Evolutionary conservation across 768 basidiomycete genomes (phyloP), one percentile per base, ranked within the genome.

Genomic region (Leucogyrophana mollusca): DNA sequence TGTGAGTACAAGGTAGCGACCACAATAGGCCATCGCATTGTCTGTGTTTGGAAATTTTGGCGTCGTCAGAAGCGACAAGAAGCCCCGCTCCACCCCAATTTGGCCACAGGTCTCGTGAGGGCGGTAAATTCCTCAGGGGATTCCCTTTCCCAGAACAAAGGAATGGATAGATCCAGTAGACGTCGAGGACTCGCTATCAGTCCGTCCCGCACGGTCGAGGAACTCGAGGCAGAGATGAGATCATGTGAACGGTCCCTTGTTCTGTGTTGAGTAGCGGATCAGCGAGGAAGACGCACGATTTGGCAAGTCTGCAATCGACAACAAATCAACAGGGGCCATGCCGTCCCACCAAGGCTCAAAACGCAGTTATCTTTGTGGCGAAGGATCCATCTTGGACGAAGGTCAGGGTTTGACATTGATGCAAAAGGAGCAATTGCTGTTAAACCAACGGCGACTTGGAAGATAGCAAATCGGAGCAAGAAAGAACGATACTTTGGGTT

Each of bases 1-100:
- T 43, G 16, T 9, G 27, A 65, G 42, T 36, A 65, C 64, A 65
- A 65, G 65, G 53, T 4, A 55, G 47, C 49, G 6, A 22, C 64
- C 53, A 23, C 9, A 54, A 52, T 20, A 17, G 58, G 60, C 47
- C 50, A 8, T 20, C 30, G 42, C 34, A 18, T 52, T 56, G 57
- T 65, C 53, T 39, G 10, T 4, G 30, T 61, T 59, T 45, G 56
- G 62, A 48, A 47, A 10, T 14, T 17, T 21, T n/a, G 16, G 35
- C 35, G 35, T 37, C 16, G 21, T 16, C 21, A 18, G 13, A 25
- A 37, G 27, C 36, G 7, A 10, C 24, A 30, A 20, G 40, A 30
- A 30, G 4, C 11, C 18, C 23, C 40, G 21, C 18, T 46, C n/a
- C 32, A 20, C n/a, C 23, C 16, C 36, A 27, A 16, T 30, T 30